A percentile compares a stretch with the other conserved stretches of the same genome.
These are phyloP conservation scores for Lasiodiplodia citricola DNA, from an alignment of 2,329 filamentous ascomycete species.

Conservation along the genomic window DNA sequence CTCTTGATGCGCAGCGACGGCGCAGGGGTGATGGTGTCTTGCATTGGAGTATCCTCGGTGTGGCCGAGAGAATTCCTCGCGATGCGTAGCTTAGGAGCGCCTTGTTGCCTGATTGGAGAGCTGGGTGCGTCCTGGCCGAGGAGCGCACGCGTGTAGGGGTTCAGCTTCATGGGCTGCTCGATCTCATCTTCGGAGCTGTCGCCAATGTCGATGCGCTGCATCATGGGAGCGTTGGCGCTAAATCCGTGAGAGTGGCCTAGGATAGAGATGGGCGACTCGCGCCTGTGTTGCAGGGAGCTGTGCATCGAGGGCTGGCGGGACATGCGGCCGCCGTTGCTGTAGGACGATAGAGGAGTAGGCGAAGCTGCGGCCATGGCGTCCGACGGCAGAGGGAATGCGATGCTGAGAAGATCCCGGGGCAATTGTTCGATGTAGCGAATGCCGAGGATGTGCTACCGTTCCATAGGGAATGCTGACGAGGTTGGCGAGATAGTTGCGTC, in stretches of 20 bases:
- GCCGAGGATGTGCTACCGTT: slow-evolving; percentile 44
- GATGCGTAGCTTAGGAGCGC: slow-evolving; percentile 43
- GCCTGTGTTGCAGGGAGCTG: slow-evolving; percentile 37
- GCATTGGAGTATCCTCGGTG: slow-evolving; percentile 39
- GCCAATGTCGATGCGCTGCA: slow-evolving; percentile 62
- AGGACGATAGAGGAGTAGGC: slow-evolving; percentile 47
- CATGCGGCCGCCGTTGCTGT: slow-evolving; percentile 41
- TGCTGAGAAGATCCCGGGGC: slow-evolving; percentile 5
- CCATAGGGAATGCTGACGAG: slow-evolving; percentile 43
- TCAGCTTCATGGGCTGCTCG: slow-evolving; percentile 85
- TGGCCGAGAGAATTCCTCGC: slow-evolving; percentile 43
- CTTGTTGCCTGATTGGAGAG: slow-evolving; percentile 40
- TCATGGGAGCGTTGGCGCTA: slow-evolving; percentile 50
- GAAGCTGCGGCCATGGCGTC: slow-evolving; percentile 46
- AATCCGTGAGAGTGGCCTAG: slow-evolving; percentile 53
- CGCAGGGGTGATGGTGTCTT: slow-evolving; percentile 42
- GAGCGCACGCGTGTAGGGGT: slow-evolving; percentile 86
- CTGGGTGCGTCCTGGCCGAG: slow-evolving; percentile 59
- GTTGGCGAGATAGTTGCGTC: slow-evolving; percentile 36
- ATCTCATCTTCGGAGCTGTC: slow-evolving; percentile 96
- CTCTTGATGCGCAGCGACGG: slow-evolving; percentile 47
- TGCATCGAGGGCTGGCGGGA: slow-evolving; percentile 40
- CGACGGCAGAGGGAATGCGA: slow-evolving; percentile 24
- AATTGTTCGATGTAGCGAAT: slow-evolving; percentile 41
- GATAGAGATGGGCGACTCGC: slow-evolving; percentile 54